Conservation (phyloP, 2,329 filamentous ascomycete genomes). For the Penicillium sp. region DNA sequence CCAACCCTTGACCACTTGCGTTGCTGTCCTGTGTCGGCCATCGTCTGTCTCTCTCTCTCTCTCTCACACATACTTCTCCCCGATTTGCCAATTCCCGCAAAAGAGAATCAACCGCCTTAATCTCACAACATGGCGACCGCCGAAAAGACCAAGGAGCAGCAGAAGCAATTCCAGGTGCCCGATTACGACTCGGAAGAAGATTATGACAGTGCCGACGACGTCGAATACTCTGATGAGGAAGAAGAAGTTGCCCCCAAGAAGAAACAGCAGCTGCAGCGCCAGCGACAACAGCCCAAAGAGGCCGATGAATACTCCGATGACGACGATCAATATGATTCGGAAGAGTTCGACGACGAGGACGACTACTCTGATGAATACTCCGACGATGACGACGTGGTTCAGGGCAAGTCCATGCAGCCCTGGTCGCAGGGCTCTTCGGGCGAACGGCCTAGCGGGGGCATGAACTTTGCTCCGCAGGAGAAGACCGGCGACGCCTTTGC, state of each 20-base stretch:
- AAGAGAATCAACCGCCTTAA: background rate
- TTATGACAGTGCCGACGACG: constrained; percentile 28
- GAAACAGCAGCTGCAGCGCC: constrained; percentile 15
- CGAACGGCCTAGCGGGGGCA: constrained; percentile 20
- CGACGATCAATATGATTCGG: constrained; percentile 26
- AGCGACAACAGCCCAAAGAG: constrained; percentile 12
- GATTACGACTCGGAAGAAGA: constrained; percentile 25
- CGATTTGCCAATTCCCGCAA: background rate
- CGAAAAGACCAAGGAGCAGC: constrained; percentile 25
- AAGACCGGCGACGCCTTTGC: constrained; percentile 19
- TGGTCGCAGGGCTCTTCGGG: constrained; percentile 20
- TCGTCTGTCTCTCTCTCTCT: background rate
- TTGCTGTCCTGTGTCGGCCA: background rate
- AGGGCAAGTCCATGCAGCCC: constrained; percentile 22
- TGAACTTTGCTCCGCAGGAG: constrained; percentile 27
- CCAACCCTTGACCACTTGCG: background rate
- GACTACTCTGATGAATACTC: constrained; percentile 24
- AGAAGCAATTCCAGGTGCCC: constrained; percentile 20
- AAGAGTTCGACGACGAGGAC: constrained; percentile 28
- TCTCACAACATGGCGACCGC: constrained; percentile 22
- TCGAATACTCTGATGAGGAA: constrained; percentile 23
- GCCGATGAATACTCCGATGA: constrained; percentile 27
- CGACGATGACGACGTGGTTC: constrained; percentile 13
- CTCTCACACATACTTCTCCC: background rate
- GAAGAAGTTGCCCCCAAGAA: constrained; percentile 14